Evolutionary conservation across 176 grass and related monocot genomes (phyloP).

Genomic region (Ensete glaucum): DNA sequence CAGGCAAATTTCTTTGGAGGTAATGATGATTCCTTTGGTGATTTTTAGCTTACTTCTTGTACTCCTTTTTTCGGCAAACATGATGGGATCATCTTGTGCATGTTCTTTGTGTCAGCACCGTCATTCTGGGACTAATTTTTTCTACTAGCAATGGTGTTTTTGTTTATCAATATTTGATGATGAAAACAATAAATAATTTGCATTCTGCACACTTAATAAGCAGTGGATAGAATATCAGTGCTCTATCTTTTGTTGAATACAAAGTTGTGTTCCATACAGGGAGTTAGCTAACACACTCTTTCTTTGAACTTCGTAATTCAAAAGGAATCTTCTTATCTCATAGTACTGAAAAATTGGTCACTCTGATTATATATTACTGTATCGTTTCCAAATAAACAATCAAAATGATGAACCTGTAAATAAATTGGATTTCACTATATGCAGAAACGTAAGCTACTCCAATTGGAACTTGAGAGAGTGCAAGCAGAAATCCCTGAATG

Average conservation of each 20-base stretch:
- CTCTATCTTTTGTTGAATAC: neutral
- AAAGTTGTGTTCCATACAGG: neutral
- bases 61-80: neutral
- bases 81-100: neutral
- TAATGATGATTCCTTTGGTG: slow-evolving; percentile 14
- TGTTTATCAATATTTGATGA: too few relatives aligned
- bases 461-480: slow-evolving; percentile 63
- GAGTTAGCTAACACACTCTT: neutral
- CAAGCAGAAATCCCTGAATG: slow-evolving; percentile 52
- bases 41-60: neutral
- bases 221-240: neutral
- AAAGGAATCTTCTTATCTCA: neutral
- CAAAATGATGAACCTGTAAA: neutral
- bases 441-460: slow-evolving; percentile 45
- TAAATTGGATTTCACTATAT: slow-evolving; percentile 19
- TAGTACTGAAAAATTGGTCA: neutral
- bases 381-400: neutral
- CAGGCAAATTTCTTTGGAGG: slow-evolving; percentile 58
- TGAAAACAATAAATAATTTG: neutral
- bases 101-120: neutral
- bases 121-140: too few relatives aligned
- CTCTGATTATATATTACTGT: neutral
- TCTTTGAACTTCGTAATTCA: neutral
- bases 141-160: too few relatives aligned
- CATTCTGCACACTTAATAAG: neutral